Percentiles rank a stretch among this genome's conserved stretches.
phyloP scores from a whole-genome alignment of 2,329 filamentous ascomycete species.

The Diaporthe longicolla region DNA sequence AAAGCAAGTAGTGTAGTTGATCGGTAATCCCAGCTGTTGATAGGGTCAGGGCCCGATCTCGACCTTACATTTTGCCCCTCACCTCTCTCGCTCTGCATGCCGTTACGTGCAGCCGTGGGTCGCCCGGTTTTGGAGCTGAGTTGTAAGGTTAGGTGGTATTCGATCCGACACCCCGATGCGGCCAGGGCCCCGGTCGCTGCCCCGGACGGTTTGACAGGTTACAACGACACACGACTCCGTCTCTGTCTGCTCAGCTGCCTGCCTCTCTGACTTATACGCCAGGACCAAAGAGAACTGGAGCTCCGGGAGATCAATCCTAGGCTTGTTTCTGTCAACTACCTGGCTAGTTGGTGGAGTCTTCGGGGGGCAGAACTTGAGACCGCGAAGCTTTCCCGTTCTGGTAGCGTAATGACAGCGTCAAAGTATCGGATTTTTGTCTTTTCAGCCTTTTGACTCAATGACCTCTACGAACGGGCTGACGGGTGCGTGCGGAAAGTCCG shows the following conservation, averaged over 20 bases:
- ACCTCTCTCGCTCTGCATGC: not conserved
- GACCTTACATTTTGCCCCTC: too few relatives aligned
- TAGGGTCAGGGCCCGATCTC: not conserved
- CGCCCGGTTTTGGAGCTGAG: not conserved
- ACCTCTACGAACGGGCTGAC: not conserved
- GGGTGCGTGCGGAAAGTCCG: not conserved
- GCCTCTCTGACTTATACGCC: not conserved
- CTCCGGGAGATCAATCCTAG: not conserved
- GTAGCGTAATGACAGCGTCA: not conserved
- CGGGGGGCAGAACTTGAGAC: slow-evolving; percentile 24
- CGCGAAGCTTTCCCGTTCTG: not conserved
- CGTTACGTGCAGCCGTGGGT: not conserved
- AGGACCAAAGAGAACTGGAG: not conserved
- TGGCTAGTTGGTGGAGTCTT: not conserved
- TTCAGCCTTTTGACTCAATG: slow-evolving; percentile 2
- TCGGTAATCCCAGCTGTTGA: not conserved
- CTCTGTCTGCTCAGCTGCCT: too few relatives aligned
- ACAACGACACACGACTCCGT: not conserved
- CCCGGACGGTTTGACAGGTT: not conserved
- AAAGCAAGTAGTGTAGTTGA: too few relatives aligned
- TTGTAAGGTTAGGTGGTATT: slow-evolving; percentile 12
- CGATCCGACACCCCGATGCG: slow-evolving; percentile 6
- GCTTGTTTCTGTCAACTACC: not conserved
- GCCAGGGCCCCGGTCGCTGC: not conserved
- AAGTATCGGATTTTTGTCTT: not conserved